phyloP scores from a whole-genome alignment of 192 early-diverging fungal species.

The Coemansia sp. region DNA sequence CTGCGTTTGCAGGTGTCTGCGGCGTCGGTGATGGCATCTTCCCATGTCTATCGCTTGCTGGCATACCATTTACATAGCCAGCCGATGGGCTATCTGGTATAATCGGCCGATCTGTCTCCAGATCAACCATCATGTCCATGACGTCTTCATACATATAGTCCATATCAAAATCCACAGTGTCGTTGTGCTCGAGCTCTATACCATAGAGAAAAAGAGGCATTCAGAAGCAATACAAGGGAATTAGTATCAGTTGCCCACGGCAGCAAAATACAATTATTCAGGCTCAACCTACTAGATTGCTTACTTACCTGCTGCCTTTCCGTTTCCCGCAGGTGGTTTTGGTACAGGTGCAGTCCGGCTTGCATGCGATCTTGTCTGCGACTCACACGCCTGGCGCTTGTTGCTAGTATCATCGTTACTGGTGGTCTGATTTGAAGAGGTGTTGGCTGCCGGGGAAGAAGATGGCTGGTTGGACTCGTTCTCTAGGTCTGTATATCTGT shows the following conservation, averaged over 20 bases:
- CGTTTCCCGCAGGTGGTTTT: neutral
- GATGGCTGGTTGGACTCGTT: neutral
- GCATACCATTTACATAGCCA: conserved; percentile 6
- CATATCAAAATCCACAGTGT: conserved; percentile 42
- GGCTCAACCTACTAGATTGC: neutral
- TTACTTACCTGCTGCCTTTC: conserved; percentile 7
- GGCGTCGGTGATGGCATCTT: neutral
- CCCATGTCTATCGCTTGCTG: neutral
- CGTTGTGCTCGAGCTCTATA: conserved; percentile 9
- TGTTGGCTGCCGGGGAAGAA: neutral
- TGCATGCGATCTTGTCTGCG: neutral
- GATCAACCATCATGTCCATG: conserved; percentile 30
- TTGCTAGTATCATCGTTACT: neutral
- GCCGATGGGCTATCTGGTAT: conserved; percentile 35
- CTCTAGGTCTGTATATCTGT: conserved; percentile 35
- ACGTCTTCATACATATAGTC: conserved; percentile 32
- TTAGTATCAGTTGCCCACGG: neutral
- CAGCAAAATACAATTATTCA: too few species aligned
- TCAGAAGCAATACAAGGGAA: neutral
- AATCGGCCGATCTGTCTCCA: conserved; percentile 43
- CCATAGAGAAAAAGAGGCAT: neutral
- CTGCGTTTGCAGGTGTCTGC: neutral
- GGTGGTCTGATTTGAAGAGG: neutral
- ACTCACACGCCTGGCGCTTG: neutral
- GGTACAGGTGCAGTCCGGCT: neutral